Evolutionary conservation across 2,329 filamentous ascomycete genomes (phyloP), one percentile per base, ranked within the genome.

Genomic region (Monosporascus sp.): DNA sequence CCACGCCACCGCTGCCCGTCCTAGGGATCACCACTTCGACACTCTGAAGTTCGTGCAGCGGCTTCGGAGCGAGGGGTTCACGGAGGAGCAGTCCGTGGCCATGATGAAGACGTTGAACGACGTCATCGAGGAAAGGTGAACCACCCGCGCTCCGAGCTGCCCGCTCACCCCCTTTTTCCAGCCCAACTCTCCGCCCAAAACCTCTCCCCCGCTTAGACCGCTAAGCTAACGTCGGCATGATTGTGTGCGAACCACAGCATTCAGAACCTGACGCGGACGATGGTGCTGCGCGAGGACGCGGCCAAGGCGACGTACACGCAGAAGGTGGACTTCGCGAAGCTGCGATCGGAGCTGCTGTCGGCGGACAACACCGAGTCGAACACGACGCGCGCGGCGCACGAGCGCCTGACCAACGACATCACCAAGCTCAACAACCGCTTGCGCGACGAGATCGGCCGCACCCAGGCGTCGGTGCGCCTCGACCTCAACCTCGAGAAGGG

Each of bases 81-180:
- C 91, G 24, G 93, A 97, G 71, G 88, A 92, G 62, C 94, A 99
- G 73, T 87, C 92, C 2, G 91, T 91, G 26, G 93, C 94, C n/a
- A 94, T 97, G 88, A 97, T 99, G 94, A 90, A 90, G 69, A 90
- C 97, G 7, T 78, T 99, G 40, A 92, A 91, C 72, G 92, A 97
- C 70, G 93, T 97, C 9, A 97, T 99, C 60, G 90, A 97, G 70
- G 94, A 99, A 74, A 96, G 87, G 86, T 87, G 62, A 24, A 66
- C 38, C 31, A 9, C 11, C 31, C 31, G 11, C 31, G 11, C 31
- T 34, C 16, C 7, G 17, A 20, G 22, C 24, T 34, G 50, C 20
- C 4, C 37, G n/a, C 17, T 34, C 7, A 31, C 20, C 19, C 47
- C 8, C 43, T 26, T 43, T 31, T 52, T 27, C 14, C 17, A 17